Evolutionary conservation across 2,329 filamentous ascomycete species (phyloP).

Genomic region (Juglanconis oblonga): DNA sequence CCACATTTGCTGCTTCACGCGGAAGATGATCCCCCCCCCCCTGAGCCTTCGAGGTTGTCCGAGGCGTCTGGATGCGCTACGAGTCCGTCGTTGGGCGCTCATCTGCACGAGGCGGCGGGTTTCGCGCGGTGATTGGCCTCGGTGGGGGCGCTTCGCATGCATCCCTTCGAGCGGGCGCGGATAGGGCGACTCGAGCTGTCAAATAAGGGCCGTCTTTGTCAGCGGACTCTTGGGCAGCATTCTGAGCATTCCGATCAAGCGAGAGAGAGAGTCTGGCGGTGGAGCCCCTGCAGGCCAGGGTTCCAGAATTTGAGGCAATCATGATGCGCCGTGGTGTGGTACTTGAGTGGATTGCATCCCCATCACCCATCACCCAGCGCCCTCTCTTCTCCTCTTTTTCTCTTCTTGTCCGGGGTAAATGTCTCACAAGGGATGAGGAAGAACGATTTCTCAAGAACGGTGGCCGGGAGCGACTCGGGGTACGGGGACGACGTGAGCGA

Average conservation of each 20-base stretch:
- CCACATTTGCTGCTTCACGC: too few species aligned
- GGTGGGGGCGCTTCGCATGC: not conserved
- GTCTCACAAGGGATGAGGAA: slow-evolving; percentile 33
- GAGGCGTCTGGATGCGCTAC: too few species aligned
- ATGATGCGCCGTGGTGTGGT: slow-evolving; percentile 11
- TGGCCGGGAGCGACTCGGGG: slow-evolving; percentile 32
- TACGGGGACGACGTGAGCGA: slow-evolving; percentile 33
- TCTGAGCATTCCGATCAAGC: not conserved
- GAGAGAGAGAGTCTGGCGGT: not conserved
- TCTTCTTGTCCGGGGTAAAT: slow-evolving; percentile 21
- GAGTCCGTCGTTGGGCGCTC: too few species aligned
- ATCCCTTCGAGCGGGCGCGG: not conserved
- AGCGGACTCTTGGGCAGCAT: not conserved
- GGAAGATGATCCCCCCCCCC: too few species aligned
- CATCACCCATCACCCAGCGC: not conserved
- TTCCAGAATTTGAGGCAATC: slow-evolving; percentile 17
- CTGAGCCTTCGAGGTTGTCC: too few species aligned
- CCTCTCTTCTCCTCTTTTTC: slow-evolving; percentile 20
- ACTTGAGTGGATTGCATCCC: slow-evolving; percentile 11
- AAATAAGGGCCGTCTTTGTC: not conserved
- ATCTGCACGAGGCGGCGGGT: not conserved
- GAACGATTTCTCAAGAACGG: slow-evolving; percentile 30
- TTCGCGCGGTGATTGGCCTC: not conserved
- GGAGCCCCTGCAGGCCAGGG: not conserved
- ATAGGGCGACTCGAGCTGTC: not conserved